A percentile compares a stretch with the other conserved stretches of the same genome.
Evolutionary conservation across 306 rosid genomes (phyloP).

Genomic region (Notholithocarpus densiflorus): DNA sequence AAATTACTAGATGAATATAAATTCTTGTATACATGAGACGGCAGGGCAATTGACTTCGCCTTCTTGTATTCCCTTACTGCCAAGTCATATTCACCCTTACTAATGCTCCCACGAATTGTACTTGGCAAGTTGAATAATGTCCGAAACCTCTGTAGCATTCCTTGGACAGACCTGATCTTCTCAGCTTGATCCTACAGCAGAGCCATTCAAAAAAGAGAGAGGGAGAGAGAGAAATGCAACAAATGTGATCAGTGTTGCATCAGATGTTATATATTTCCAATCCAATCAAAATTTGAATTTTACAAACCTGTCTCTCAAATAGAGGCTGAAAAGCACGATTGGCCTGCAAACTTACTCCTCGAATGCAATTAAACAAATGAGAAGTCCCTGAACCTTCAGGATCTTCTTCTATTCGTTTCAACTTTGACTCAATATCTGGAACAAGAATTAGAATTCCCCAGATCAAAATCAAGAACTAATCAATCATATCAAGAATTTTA

Average conservation of each 20-base stretch:
- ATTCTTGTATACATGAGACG: conserved; percentile 72
- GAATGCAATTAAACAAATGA: conserved; percentile 77
- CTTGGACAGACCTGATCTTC: conserved; percentile 96
- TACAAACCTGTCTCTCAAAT: conserved; percentile 92
- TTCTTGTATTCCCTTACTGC: conserved; percentile 99
- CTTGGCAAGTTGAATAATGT: conserved; percentile 94
- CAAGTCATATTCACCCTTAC: conserved; percentile 98
- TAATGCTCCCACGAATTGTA: conserved; percentile 86
- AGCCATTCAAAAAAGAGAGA: conserved; percentile 17
- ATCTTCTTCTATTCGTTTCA: conserved; percentile 89
- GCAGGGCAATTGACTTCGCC: conserved; percentile 94
- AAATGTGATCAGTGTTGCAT: conserved; percentile 28
- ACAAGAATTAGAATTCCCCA: conserved; percentile 19
- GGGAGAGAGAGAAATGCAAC: conserved; percentile 12
- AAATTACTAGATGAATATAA: conserved; percentile 1
- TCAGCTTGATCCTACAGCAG: conserved; percentile 88
- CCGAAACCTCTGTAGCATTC: conserved; percentile 98
- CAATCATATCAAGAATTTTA: neutral
- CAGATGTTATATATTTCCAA: conserved; percentile 14
- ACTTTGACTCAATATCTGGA: conserved; percentile 92
- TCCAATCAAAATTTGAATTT: conserved; percentile 25
- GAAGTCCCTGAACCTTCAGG: conserved; percentile 98
- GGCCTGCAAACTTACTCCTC: conserved; percentile 84
- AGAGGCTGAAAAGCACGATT: conserved; percentile 91
- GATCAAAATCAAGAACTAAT: conserved; percentile 23